Conservation (phyloP, 768 basidiomycete species). For the Dictyophora rubrovolvata region DNA sequence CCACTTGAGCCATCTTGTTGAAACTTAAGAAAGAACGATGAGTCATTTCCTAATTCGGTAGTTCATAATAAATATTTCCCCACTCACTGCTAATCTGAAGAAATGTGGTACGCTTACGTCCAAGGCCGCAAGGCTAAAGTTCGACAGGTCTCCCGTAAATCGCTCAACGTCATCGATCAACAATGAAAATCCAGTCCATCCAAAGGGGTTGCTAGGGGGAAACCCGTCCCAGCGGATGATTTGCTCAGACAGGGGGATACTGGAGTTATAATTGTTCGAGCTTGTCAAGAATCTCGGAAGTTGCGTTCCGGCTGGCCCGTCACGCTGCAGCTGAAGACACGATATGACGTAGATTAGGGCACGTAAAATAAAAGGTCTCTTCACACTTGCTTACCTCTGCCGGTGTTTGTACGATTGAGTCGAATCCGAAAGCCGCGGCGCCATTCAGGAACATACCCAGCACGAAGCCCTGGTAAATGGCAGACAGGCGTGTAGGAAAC, state of each 20-base stretch:
- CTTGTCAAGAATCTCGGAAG: slow-evolving; percentile 68
- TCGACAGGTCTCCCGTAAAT: slow-evolving; percentile 59
- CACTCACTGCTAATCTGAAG: slow-evolving; percentile 69
- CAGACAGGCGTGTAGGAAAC: slow-evolving; percentile 72
- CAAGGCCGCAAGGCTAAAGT: slow-evolving; percentile 59
- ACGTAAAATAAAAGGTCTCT: slow-evolving; percentile 7
- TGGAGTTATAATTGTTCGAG: slow-evolving; percentile 52
- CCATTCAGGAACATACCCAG: slow-evolving; percentile 78
- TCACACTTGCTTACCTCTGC: slow-evolving; percentile 40
- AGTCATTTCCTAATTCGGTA: neutral
- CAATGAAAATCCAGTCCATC: slow-evolving; percentile 70
- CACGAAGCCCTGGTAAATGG: slow-evolving; percentile 72
- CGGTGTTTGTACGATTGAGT: slow-evolving; percentile 67
- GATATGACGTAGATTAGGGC: neutral
- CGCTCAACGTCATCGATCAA: slow-evolving; percentile 82
- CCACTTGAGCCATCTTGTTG: slow-evolving; percentile 27
- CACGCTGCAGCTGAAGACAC: slow-evolving; percentile 51
- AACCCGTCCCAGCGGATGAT: slow-evolving; percentile 46
- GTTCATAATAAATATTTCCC: slow-evolving; percentile 1
- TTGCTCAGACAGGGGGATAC: slow-evolving; percentile 44
- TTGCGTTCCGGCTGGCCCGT: slow-evolving; percentile 58
- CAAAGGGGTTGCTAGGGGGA: slow-evolving; percentile 24
- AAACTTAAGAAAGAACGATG: slow-evolving; percentile 17
- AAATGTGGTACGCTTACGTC: slow-evolving; percentile 57
- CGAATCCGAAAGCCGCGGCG: slow-evolving; percentile 70